Conservation (phyloP, 306 rosid genomes). For the Cucurbita maxima region DNA sequence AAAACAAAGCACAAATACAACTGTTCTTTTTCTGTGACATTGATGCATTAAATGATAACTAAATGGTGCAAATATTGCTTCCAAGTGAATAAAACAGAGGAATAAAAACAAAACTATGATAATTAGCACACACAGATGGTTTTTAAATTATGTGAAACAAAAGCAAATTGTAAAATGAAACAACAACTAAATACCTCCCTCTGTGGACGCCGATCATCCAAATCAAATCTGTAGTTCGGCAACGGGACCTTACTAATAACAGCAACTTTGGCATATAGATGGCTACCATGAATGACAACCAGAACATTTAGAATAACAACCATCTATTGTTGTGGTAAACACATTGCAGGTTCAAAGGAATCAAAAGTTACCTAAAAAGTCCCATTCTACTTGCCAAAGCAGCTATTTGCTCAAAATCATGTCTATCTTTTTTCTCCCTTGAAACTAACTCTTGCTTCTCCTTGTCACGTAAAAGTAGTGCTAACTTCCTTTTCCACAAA, state of each 20-base stretch:
- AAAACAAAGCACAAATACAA: neutral
- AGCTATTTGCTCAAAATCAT: slow-evolving; percentile 61
- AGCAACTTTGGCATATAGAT: slow-evolving; percentile 59
- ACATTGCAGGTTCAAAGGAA: neutral
- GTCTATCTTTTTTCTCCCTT: slow-evolving; percentile 76
- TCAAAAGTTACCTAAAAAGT: slow-evolving; percentile 42
- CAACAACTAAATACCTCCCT: slow-evolving; percentile 51
- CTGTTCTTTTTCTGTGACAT: neutral
- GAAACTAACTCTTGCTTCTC: slow-evolving; percentile 59
- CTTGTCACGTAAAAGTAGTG: slow-evolving; percentile 42
- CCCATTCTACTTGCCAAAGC: slow-evolving; percentile 70
- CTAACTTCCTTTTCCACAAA: slow-evolving; percentile 52
- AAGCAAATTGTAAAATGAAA: neutral
- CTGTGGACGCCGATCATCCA: slow-evolving; percentile 83
- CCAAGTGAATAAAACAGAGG: neutral
- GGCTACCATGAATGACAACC: slow-evolving; percentile 45
- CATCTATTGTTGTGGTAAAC: neutral
- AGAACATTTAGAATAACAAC: slow-evolving; percentile 7
- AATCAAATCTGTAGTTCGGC: slow-evolving; percentile 90
- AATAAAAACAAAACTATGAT: neutral
- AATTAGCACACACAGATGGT: neutral
- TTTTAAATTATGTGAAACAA: neutral
- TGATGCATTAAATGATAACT: neutral
- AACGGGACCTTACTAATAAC: slow-evolving; percentile 82
- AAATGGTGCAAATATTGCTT: neutral